Evolutionary conservation across 805 yeast species (phyloP), one percentile per base, ranked within the genome.

Genomic region (Nakazawaea ishiwadae): DNA sequence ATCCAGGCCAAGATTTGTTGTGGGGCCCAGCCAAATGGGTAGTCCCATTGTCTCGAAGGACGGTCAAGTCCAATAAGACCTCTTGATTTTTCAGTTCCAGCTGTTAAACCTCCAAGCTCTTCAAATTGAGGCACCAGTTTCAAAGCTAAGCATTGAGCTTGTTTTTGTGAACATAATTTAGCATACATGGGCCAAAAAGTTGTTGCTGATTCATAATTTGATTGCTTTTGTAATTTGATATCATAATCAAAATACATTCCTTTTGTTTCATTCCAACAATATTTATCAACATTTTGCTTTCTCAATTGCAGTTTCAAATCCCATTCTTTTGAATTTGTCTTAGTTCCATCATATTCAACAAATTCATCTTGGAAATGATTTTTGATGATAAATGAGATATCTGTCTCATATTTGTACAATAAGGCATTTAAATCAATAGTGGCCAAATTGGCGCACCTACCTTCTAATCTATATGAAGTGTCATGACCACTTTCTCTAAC

Each of bases 11-110:
- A 60, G 14, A 91, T 86, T 62, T 91, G 99, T 58, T 93, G 98
- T 3, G 99, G 98, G 0, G 98, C 96, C 99, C 99, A 91, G 1
- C 98, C 98, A 55, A 68, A 87, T 2, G 99, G 99, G 60, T 83
- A 93, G 60, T 91, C 99, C 99, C 99, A 91, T 63, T 91, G 99
- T 59, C 98, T 71, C 10, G 83, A 77, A n/a, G 95, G 96, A 53
- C 88, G 69, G 32, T 75, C 69, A 14, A 84, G 61, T 1, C 82
- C 77, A 28, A 86, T 64, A 19, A 71, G 76, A 30, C 96, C 95
- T 50, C 96, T 67, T 2, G 90, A 80, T 48, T 70, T 59, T 50
- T 77, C 71, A 0, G 96, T 83, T 29, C 96, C 95, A 0, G 96
- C 81, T 1, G 79, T 96, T 8, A 91, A 60, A 1, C 99, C 99